Evolutionary conservation across 805 yeast genomes (phyloP).

Genomic region (Phaffomyces opuntiae): DNA sequence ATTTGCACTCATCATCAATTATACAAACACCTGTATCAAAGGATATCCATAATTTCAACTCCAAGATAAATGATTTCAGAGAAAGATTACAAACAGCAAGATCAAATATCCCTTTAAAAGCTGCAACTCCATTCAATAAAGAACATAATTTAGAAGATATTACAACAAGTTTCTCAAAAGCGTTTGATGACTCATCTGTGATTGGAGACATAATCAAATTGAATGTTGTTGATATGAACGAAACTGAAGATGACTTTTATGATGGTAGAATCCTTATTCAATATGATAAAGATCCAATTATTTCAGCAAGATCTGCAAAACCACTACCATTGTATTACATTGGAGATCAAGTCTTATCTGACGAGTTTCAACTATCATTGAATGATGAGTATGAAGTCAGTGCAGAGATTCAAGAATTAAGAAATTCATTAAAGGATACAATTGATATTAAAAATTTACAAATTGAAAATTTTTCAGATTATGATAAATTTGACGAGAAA

Average conservation of each 20-base stretch:
- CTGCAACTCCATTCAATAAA: background rate
- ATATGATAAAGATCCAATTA: background rate
- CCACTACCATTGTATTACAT: background rate
- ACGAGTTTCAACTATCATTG: background rate
- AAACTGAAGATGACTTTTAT: constrained; percentile 2
- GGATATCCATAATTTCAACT: background rate
- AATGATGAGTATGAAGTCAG: background rate
- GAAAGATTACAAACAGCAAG: constrained; percentile 1
- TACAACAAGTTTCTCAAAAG: background rate
- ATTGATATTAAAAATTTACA: background rate
- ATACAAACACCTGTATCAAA: background rate
- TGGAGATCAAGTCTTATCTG: constrained; percentile 6
- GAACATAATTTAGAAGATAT: too few relatives aligned
- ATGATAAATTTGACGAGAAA: constrained; percentile 1
- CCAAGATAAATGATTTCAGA: constrained; percentile 1
- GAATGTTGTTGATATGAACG: constrained; percentile 4
- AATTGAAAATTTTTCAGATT: background rate
- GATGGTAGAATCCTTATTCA: background rate
- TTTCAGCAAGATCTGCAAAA: background rate
- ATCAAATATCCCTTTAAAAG: background rate
- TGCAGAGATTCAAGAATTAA: background rate
- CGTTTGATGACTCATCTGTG: background rate
- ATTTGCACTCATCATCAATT: background rate
- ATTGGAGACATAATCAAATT: constrained; percentile 4
- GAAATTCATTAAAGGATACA: background rate